phyloP scores from a whole-genome alignment of 1,284 basidiomycete species.

The Rhodotorula sp. region DNA sequence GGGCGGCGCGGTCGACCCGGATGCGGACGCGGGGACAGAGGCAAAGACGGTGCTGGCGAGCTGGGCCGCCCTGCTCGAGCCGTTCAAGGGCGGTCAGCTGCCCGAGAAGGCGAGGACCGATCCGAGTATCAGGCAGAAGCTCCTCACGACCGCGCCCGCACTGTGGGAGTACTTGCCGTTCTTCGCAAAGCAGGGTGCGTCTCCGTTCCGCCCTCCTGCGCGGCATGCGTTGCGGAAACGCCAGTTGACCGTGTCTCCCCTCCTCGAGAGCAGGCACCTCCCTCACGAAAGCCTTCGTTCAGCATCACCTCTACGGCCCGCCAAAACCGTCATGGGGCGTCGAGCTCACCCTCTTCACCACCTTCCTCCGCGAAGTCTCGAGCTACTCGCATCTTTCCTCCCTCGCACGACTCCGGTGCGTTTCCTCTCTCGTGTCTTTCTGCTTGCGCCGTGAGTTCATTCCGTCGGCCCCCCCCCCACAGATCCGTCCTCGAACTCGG shows the following conservation, averaged over 20 bases:
- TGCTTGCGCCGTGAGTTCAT: no score
- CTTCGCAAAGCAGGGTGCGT: conserved; percentile 41
- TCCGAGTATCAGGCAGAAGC: conserved; percentile 30
- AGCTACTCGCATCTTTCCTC: conserved; percentile 81
- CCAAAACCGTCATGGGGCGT: conserved; percentile 82
- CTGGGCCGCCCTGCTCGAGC: conserved; percentile 32
- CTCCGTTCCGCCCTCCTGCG: neutral
- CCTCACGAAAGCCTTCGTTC: conserved; percentile 64
- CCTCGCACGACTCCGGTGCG: conserved; percentile 55
- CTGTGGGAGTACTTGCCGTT: conserved; percentile 43
- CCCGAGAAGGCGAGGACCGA: conserved; percentile 32
- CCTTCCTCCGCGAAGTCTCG: conserved; percentile 79
- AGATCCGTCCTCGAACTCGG: conserved; percentile 75
- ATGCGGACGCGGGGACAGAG: neutral
- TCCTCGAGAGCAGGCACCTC: conserved; percentile 59
- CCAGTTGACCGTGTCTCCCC: conserved; percentile 6
- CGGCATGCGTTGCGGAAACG: neutral
- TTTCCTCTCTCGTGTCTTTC: conserved; percentile 50
- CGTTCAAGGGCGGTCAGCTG: conserved; percentile 21
- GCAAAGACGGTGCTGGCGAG: conserved; percentile 17
- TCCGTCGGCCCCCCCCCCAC: no score
- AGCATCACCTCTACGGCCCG: conserved; percentile 74
- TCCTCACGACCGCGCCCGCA: conserved; percentile 28
- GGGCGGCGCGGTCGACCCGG: conserved; percentile 11
- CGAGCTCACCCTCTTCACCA: conserved; percentile 59